Conservation (phyloP, 2,329 filamentous ascomycete species). For the Colletotrichum musae region DNA sequence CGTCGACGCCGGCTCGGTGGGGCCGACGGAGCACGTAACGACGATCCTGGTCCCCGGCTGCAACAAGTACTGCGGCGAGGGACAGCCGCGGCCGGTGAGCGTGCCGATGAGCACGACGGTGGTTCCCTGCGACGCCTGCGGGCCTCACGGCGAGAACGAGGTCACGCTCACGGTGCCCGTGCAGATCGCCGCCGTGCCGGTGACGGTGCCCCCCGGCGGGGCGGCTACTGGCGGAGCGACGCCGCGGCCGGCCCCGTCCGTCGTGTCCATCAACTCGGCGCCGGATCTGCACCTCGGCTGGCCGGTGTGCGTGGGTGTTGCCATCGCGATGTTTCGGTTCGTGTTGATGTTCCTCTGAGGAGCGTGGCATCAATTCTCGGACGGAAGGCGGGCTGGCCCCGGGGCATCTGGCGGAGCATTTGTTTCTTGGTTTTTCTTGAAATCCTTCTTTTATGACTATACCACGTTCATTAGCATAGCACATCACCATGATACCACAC, state of each 20-base stretch:
- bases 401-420: constrained; percentile 36
- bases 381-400: constrained; percentile 16
- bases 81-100: constrained; percentile 25
- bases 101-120: constrained; percentile 49
- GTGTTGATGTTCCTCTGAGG: constrained; percentile 30
- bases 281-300: constrained; percentile 17
- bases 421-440: background rate
- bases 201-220: constrained; percentile 19
- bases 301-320: constrained; percentile 25
- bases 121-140: constrained; percentile 50
- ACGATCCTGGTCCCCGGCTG: constrained; percentile 47
- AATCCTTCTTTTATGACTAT: constrained; percentile 10
- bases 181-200: constrained; percentile 35
- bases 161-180: constrained; percentile 53
- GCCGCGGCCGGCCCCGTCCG: constrained; percentile 13
- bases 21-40: constrained; percentile 51
- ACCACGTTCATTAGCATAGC: constrained; percentile 40
- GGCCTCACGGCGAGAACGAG: constrained; percentile 48
- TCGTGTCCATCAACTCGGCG: constrained; percentile 26
- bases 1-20: constrained; percentile 51
- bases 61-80: constrained; percentile 42
- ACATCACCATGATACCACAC: constrained; percentile 40
- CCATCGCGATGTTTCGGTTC: constrained; percentile 20
- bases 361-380: constrained; percentile 3
- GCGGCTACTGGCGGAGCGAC: constrained; percentile 14